phyloP scores from a whole-genome alignment of 2,329 filamentous ascomycete genomes.

The Pezicula radicicola region DNA sequence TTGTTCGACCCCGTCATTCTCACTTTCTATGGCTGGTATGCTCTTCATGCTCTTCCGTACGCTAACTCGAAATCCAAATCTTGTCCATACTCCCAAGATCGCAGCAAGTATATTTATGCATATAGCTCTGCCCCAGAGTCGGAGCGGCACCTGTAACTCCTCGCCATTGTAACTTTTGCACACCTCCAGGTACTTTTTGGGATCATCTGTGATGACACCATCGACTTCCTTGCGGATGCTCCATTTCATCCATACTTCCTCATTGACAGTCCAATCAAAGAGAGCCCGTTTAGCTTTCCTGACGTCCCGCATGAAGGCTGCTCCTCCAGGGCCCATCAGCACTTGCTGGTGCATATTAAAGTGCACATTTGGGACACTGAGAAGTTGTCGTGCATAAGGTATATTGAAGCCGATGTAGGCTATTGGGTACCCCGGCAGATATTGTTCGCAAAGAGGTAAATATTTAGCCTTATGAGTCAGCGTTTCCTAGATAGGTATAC shows the following conservation, averaged over 20 bases:
- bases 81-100: conserved; percentile 13
- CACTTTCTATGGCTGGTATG: not conserved
- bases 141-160: conserved; percentile 10
- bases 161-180: conserved; percentile 35
- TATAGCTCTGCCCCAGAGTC: conserved; percentile 12
- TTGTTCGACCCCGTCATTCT: too few relatives aligned
- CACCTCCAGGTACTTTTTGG: conserved; percentile 62
- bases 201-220: conserved; percentile 85
- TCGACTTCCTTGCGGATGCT: conserved; percentile 64
- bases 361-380: conserved; percentile 62
- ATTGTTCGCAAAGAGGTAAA: conserved; percentile 57
- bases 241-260: conserved; percentile 78
- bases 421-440: conserved; percentile 61
- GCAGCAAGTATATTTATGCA: conserved; percentile 15
- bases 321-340: conserved; percentile 66
- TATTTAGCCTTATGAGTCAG: conserved; percentile 52
- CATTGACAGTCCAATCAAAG: conserved; percentile 86
- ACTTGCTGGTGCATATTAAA: conserved; percentile 75
- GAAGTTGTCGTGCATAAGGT: conserved; percentile 66
- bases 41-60: conserved; percentile 7
- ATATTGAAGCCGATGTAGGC: conserved; percentile 65
- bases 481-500: not conserved
- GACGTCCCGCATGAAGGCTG: conserved; percentile 61
- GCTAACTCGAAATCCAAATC: conserved; percentile 14
- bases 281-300: conserved; percentile 55